Percentiles rank a stretch among this genome's conserved stretches.
These are phyloP conservation scores for Xylariaceae sp. DNA, from an alignment of 2,329 filamentous ascomycete species.

Conservation along the genomic window DNA sequence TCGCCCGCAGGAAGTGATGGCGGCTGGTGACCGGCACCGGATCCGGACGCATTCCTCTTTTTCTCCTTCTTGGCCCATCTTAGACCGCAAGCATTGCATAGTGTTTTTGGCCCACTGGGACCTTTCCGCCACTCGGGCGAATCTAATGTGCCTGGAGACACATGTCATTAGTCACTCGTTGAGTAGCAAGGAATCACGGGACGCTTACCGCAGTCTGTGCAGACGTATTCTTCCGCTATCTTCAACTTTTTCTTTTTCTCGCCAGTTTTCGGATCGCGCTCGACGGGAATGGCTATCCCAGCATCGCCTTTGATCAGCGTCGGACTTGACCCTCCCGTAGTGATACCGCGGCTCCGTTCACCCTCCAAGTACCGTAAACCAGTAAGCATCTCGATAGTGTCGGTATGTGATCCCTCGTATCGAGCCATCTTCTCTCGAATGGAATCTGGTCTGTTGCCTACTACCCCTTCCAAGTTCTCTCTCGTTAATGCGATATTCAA, in stretches of 20 bases:
- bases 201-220: conserved; percentile 79
- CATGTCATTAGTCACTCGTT: conserved; percentile 8
- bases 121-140: conserved; percentile 97
- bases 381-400: conserved; percentile 91
- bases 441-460: conserved; percentile 67
- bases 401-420: conserved; percentile 76
- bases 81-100: conserved; percentile 91
- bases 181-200: background rate
- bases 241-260: conserved; percentile 91
- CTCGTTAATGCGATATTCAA: conserved; percentile 70
- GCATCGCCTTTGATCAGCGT: conserved; percentile 81
- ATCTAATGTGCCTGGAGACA: conserved; percentile 66
- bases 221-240: conserved; percentile 83
- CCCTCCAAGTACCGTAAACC: conserved; percentile 85
- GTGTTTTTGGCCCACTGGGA: conserved; percentile 85
- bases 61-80: conserved; percentile 80
- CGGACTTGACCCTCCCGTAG: conserved; percentile 78
- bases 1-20: conserved; percentile 2
- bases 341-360: conserved; percentile 83
- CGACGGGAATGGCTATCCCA: conserved; percentile 78
- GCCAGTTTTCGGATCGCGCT: conserved; percentile 68
- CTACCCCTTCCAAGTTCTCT: conserved; percentile 75
- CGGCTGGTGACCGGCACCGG: conserved; percentile 1
- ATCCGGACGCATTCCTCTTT: conserved; percentile 46
- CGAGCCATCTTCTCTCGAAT: conserved; percentile 82